Evolutionary conservation across 352 stramenopile species (phyloP), one percentile per base, ranked within the genome.

Genomic region (Phytopythium chamaehyphon): DNA sequence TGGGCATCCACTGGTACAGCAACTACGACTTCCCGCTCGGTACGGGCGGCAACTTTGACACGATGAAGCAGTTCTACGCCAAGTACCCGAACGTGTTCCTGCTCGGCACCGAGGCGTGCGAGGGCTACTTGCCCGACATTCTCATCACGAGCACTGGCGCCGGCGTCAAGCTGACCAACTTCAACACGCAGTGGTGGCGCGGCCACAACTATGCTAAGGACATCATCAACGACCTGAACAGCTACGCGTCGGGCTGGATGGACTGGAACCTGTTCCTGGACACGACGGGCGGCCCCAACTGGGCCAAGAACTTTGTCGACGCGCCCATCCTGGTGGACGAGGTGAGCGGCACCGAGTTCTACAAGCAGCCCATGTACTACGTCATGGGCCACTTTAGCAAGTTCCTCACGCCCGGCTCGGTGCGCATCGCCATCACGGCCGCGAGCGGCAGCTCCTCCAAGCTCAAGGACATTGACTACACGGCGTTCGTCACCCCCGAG

Each of bases 1-100:
- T 94, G 40, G 86, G 74, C 3, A 85, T 92, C 52, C 86, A 96
- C 55, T 96, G 86, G 82, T 90, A 92, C 60, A 66, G 57, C 22
- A 54, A 73, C 45, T 46, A 64, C 19, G 73, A 82, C 36, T 79
- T 77, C 22, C 44, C 59, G 9, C 38, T 67, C 9, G 54, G 61
- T 33, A 24, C 38, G 6, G 51, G 47, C 11, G 68, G 65, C 16
- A 65, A 69, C 47, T 83, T 83, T 47, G 57, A 55, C 6, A 54
- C 68, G 16, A 57, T 83, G 35, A 59, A 58, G 11, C 54, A 43
- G 12, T 76, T 75, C 26, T 56, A 83, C 53, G 53, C 33, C 10
- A 49, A 55, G 47, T 69, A 76, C 48, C 64, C 74, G 0, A 50
- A 81, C 39, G 60, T 88, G 37, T 88, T 90, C 42, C 66, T 93